A percentile compares a stretch with the other conserved stretches of the same genome.
Evolutionary conservation across 768 basidiomycete species (phyloP).

Genomic region (Mrakia gelida): DNA sequence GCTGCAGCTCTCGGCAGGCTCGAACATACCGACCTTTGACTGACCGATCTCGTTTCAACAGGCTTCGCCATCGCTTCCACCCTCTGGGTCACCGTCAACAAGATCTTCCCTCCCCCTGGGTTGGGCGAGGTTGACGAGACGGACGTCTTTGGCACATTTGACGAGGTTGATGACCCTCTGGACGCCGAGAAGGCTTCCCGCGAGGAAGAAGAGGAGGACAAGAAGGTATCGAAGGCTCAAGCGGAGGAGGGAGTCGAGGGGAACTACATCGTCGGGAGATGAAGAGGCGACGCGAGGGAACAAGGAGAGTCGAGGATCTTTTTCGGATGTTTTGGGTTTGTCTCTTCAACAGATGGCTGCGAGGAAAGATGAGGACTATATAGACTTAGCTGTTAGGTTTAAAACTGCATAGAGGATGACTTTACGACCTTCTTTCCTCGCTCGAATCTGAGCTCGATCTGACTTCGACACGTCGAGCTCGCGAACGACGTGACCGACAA

Average conservation of each 20-base stretch:
- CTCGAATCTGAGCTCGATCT: too few relatives aligned
- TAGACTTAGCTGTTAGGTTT: too few relatives aligned
- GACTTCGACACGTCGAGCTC: too few relatives aligned
- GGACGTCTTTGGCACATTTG: conserved; percentile 39
- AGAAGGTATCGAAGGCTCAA: neutral
- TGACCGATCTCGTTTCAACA: neutral
- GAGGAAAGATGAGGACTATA: too few relatives aligned
- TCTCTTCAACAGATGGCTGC: too few relatives aligned
- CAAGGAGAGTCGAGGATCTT: too few relatives aligned
- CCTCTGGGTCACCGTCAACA: conserved; percentile 34
- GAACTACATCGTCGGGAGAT: neutral
- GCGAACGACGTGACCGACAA: too few relatives aligned
- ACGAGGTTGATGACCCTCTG: conserved; percentile 9
- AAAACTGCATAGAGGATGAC: too few relatives aligned
- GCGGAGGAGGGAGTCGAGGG: neutral
- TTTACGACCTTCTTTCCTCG: too few relatives aligned
- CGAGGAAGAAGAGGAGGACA: neutral
- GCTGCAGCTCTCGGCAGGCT: too few relatives aligned
- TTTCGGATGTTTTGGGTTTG: too few relatives aligned
- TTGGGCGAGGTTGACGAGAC: conserved; percentile 36
- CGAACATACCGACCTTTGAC: neutral
- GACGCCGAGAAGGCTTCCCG: neutral
- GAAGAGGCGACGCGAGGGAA: too few relatives aligned
- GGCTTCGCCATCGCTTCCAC: conserved; percentile 36
- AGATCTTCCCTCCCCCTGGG: conserved; percentile 34